Conservation (phyloP, 2,329 filamentous ascomycete genomes). For the Bretziella fagacearum region DNA sequence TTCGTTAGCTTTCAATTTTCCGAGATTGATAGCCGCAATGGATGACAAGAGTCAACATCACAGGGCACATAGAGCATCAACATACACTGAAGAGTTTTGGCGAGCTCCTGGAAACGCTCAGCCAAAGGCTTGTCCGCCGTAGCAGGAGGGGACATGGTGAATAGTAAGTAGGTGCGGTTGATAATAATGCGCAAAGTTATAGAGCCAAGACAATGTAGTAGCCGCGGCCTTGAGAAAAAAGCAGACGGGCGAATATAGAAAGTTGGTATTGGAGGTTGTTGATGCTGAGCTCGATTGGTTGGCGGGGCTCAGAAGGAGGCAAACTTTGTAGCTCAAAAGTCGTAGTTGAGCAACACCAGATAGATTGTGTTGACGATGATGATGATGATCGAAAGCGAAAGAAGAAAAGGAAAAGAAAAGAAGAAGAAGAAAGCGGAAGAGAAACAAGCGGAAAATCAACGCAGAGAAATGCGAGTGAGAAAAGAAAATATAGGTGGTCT, state of each 20-base stretch:
- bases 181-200: background rate
- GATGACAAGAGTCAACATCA: too few species aligned
- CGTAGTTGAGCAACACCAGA: background rate
- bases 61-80: slow-evolving; percentile 19
- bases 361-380: background rate
- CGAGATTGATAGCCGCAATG: background rate
- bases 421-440: background rate
- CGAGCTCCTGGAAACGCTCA: slow-evolving; percentile 61
- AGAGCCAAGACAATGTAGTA: background rate
- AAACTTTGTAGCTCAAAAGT: background rate
- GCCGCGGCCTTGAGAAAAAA: background rate
- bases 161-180: background rate
- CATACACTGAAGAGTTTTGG: slow-evolving; percentile 82
- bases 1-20: slow-evolving; percentile 20
- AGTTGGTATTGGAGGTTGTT: background rate
- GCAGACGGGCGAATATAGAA: background rate
- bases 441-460: background rate
- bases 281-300: background rate
- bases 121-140: slow-evolving; percentile 49
- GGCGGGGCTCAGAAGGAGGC: background rate
- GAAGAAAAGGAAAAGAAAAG: slow-evolving; percentile 5
- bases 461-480: background rate
- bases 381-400: background rate
- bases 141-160: slow-evolving; percentile 36
- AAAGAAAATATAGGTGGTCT: slow-evolving; percentile 11